Evolutionary conservation across 257 asterid genomes (phyloP).

Genomic region (Solanum bulbocastanum): DNA sequence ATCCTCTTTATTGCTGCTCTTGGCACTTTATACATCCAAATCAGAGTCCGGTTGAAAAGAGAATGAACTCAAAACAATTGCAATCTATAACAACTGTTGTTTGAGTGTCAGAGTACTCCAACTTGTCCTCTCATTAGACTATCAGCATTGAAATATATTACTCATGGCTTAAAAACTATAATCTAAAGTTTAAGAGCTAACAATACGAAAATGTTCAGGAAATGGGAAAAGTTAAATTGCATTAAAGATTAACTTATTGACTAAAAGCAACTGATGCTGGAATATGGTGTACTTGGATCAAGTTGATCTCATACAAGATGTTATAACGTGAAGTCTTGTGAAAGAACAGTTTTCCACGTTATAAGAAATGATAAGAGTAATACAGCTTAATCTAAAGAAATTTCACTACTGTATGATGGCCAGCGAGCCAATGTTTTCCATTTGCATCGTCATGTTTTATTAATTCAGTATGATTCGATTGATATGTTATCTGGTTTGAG

Average conservation of each 20-base stretch:
- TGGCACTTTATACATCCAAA: background rate
- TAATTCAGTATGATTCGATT: background rate
- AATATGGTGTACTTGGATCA: background rate
- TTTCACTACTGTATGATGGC: background rate
- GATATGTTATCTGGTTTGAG: background rate
- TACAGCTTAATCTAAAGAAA: background rate
- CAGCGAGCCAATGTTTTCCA: background rate
- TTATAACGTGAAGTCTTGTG: background rate
- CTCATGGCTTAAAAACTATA: background rate
- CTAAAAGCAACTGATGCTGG: background rate
- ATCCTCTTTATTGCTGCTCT: background rate
- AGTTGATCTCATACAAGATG: background rate
- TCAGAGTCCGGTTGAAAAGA: background rate
- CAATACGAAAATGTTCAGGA: background rate
- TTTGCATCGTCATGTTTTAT: background rate
- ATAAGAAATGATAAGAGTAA: background rate
- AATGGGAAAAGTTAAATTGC: background rate
- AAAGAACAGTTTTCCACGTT: background rate
- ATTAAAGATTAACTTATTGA: background rate
- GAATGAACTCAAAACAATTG: background rate
- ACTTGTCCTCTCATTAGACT: background rate
- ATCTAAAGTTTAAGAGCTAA: background rate
- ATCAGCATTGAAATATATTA: background rate
- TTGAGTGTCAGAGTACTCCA: background rate
- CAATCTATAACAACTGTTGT: background rate